Evolutionary conservation across 768 basidiomycete genomes (phyloP).

Genomic region (Boletus coccyginus): DNA sequence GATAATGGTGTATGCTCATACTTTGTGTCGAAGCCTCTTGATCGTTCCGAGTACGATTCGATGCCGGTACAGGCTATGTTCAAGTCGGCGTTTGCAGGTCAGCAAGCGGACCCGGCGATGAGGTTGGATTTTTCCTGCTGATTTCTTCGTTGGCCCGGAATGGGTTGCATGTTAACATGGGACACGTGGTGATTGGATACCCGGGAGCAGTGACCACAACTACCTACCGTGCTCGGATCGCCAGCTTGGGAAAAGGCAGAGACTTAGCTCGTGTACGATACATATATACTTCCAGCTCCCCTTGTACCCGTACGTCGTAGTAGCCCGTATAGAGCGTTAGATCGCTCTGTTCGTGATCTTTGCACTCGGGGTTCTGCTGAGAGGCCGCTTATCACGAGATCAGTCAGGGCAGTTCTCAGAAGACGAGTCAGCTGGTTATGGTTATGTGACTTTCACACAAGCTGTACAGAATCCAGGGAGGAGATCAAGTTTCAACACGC

Average conservation of each 20-base stretch:
- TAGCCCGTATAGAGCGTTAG: no score
- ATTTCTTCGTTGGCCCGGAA: neutral
- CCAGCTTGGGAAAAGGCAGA: constrained; percentile 7
- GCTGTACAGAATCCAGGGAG: neutral
- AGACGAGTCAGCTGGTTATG: neutral
- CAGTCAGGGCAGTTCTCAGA: neutral
- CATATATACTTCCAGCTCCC: no score
- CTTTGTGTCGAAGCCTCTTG: constrained; percentile 3
- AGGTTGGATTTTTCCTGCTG: neutral
- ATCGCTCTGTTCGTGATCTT: no score
- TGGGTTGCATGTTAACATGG: neutral
- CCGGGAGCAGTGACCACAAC: constrained; percentile 8
- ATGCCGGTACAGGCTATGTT: neutral
- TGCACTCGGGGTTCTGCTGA: no score
- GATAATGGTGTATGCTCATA: neutral
- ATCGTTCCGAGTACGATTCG: constrained; percentile 15
- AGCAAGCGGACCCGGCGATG: neutral
- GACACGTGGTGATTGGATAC: constrained; percentile 12
- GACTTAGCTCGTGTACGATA: neutral
- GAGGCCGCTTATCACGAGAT: neutral
- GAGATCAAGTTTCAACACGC: no score
- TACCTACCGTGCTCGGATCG: constrained; percentile 8
- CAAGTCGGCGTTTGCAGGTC: neutral
- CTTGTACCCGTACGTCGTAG: no score
- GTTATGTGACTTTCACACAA: neutral